These are phyloP conservation scores for Aspergillus sojae DNA, from an alignment of 2,329 filamentous ascomycete genomes.

Conservation along the genomic window DNA sequence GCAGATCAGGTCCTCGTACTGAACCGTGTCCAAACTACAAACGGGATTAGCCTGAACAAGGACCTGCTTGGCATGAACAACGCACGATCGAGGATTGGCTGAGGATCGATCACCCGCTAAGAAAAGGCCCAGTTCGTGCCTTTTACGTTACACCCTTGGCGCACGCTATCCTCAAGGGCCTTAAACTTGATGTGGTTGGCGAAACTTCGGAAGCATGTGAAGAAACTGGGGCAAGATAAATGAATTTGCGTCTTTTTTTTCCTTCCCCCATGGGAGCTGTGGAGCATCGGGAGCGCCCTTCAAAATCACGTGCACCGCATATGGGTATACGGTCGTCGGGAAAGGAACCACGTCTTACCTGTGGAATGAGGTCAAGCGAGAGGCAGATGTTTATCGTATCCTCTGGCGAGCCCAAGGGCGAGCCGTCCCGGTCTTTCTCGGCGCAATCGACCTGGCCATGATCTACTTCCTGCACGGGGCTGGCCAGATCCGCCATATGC, in stretches of 20 bases:
- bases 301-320: background rate
- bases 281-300: background rate
- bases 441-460: too few relatives aligned
- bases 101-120: conserved; percentile 4
- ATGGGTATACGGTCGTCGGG: background rate
- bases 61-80: conserved; percentile 5
- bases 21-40: conserved; percentile 1
- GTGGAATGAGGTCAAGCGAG: background rate
- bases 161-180: background rate
- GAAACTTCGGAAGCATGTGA: too few relatives aligned
- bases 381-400: background rate
- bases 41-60: background rate
- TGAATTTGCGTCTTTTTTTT: too few relatives aligned
- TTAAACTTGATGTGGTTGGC: too few relatives aligned
- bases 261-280: background rate
- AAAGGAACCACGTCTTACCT: background rate
- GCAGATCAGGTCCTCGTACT: conserved; percentile 8
- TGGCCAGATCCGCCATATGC: too few relatives aligned
- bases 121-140: conserved; percentile 1
- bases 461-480: too few relatives aligned
- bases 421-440: background rate
- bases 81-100: conserved; percentile 4
- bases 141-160: conserved; percentile 5
- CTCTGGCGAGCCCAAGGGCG: background rate
- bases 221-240: too few relatives aligned